Evolutionary conservation across 1,284 basidiomycete species (phyloP), one percentile per base, ranked within the genome.

Genomic region (Gastroboletus turbinatus): DNA sequence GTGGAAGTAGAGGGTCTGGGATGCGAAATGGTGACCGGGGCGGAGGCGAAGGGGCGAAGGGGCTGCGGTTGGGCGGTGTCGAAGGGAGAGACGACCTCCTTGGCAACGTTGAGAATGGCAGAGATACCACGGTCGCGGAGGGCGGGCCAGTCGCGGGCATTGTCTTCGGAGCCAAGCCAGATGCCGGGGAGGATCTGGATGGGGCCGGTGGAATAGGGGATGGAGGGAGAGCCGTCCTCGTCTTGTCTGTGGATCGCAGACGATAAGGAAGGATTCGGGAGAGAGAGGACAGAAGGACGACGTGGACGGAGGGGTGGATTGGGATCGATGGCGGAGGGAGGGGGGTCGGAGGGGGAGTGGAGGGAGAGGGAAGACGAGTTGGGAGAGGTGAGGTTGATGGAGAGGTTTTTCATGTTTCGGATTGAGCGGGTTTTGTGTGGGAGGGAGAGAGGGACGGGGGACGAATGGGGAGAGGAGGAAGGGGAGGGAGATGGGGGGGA

Each of bases 101-200:
- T 96, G 33, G 96, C 96, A 33, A 98, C 96, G 71, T 98, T 98
- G 71, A 98, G 82, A 19, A 98, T 83, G 43, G 88, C 84, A 58
- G 82, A 84, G 70, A 96, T 93, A 50, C 87, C 84, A 36, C 86
- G 81, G 53, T 87, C 81, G n/a, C 82, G 70, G 55, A 96, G 83
- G 46, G 78, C 77, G 43, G 77, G 76, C 82, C 87, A 89, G 72
- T 96, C 88, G 52, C 85, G 82, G 33, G 92, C 92, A 61, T 96
- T 96, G 72, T 96, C 93, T 72, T 98, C 95, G 46, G 93, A 93
- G 55, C 96, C 96, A 9, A 98, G 82, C 84, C 88, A 98, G 52
- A 98, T 81, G 43, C 90, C 88, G 1, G 95, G 95, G 32, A 98
- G 78, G 62, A 98, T 81, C 73, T 98, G 89, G 40, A 92, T 78